Conservation (phyloP, 2,329 filamentous ascomycete species). For the Hymenoscyphus infarciens region DNA sequence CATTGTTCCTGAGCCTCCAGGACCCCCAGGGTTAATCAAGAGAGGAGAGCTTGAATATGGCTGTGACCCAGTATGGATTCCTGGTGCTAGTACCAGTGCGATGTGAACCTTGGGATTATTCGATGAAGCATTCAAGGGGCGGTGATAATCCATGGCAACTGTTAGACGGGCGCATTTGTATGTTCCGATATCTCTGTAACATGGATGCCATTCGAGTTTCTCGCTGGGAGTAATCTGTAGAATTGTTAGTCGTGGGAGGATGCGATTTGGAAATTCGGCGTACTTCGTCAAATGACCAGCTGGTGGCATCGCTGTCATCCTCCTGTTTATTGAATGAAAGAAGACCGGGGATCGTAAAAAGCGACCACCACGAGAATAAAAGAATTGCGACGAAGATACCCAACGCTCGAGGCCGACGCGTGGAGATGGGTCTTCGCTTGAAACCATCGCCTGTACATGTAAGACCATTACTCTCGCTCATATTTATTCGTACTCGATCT, state of each 20-base stretch:
- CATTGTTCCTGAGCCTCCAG: conserved; percentile 20
- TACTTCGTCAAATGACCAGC: conserved; percentile 6
- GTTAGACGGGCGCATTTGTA: conserved; percentile 44
- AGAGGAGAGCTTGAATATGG: conserved; percentile 40
- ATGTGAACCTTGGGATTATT: conserved; percentile 32
- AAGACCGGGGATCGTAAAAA: background rate
- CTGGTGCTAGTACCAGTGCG: conserved; percentile 27
- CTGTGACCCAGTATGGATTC: conserved; percentile 20
- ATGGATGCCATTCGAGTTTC: conserved; percentile 44
- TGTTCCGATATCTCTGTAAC: conserved; percentile 29
- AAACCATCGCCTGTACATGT: background rate
- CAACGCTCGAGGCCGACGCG: background rate
- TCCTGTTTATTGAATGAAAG: background rate
- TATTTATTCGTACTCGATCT: background rate
- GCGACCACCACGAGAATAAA: conserved; percentile 6
- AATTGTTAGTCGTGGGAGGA: background rate
- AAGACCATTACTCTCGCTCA: too few relatives aligned
- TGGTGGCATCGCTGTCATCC: background rate
- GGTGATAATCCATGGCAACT: conserved; percentile 46
- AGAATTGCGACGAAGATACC: background rate
- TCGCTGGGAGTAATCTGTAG: conserved; percentile 42
- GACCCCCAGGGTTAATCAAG: conserved; percentile 25
- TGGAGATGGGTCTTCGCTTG: background rate
- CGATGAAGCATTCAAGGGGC: conserved; percentile 37
- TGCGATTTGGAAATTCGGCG: background rate